These are phyloP conservation scores for Boletellus ananiceps DNA, from an alignment of 768 basidiomycete species.

Conservation along the genomic window DNA sequence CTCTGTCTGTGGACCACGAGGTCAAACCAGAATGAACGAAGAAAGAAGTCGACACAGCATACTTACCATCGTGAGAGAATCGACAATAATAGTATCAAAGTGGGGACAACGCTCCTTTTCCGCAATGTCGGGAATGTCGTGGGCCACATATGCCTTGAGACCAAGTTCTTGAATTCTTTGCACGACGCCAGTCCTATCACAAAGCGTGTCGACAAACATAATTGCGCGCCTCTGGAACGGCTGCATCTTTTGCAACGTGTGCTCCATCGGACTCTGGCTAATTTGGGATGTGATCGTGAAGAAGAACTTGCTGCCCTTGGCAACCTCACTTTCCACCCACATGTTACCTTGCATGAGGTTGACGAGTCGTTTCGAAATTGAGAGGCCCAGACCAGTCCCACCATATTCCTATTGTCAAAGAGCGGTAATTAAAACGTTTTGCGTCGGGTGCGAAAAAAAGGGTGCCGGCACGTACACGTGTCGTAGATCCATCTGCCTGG, in stretches of 20 bases:
- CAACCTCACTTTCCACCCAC: slow-evolving; percentile 96
- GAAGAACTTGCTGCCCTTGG: slow-evolving; percentile 92
- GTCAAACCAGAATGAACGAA: slow-evolving; percentile 5
- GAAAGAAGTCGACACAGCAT: slow-evolving; percentile 31
- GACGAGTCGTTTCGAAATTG: slow-evolving; percentile 96
- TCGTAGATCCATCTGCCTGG: slow-evolving; percentile 98
- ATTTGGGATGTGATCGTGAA: slow-evolving; percentile 92
- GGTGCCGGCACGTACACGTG: slow-evolving; percentile 53
- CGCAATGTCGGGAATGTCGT: slow-evolving; percentile 74
- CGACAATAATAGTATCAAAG: slow-evolving; percentile 94
- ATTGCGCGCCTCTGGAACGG: slow-evolving; percentile 87
- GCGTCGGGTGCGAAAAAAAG: slow-evolving; percentile 7
- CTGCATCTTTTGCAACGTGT: slow-evolving; percentile 71
- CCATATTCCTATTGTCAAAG: slow-evolving; percentile 73
- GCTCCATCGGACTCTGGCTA: slow-evolving; percentile 68
- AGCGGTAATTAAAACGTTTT: slow-evolving; percentile 14
- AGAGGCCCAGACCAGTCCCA: slow-evolving; percentile 92
- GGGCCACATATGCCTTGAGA: slow-evolving; percentile 70
- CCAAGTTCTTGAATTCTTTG: slow-evolving; percentile 75
- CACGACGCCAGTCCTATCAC: slow-evolving; percentile 71
- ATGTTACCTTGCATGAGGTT: slow-evolving; percentile 97
- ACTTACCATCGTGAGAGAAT: slow-evolving; percentile 72
- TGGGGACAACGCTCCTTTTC: slow-evolving; percentile 80
- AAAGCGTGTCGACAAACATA: slow-evolving; percentile 84
- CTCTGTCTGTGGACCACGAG: slow-evolving; percentile 60